phyloP scores from a whole-genome alignment of 2,329 filamentous ascomycete species.

The Aspergillus alliaceus region DNA sequence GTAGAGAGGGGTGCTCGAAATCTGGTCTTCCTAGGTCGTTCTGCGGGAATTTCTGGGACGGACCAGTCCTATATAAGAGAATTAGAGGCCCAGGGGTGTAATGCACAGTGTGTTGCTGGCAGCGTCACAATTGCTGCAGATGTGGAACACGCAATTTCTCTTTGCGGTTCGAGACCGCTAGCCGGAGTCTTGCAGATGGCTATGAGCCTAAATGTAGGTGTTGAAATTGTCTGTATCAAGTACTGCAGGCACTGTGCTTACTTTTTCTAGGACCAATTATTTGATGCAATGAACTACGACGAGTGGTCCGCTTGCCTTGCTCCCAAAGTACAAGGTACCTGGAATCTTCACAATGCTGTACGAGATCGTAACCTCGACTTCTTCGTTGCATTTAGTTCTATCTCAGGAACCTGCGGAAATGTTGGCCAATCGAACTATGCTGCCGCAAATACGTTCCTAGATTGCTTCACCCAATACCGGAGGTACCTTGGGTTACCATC shows the following conservation, averaged over 20 bases:
- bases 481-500: constrained; percentile 14
- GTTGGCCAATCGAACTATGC: constrained; percentile 34
- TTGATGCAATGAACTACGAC: too few relatives aligned
- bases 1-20: constrained; percentile 16
- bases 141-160: too few relatives aligned
- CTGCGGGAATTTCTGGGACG: constrained; percentile 8
- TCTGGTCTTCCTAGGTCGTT: constrained; percentile 13
- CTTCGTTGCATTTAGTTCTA: constrained; percentile 9
- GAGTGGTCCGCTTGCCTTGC: too few relatives aligned
- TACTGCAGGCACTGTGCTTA: too few relatives aligned
- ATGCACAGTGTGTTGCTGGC: background rate
- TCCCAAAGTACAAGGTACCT: constrained; percentile 15
- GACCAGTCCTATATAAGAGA: constrained; percentile 7
- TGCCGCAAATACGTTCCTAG: constrained; percentile 22
- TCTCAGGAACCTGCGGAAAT: constrained; percentile 34
- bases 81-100: constrained; percentile 2
- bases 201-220: constrained; percentile 13
- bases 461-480: constrained; percentile 22
- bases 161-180: constrained; percentile 4
- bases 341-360: constrained; percentile 13
- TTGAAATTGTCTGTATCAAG: too few relatives aligned
- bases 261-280: too few relatives aligned
- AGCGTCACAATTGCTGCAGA: constrained; percentile 6
- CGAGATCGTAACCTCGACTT: background rate
- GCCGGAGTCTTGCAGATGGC: constrained; percentile 20